Evolutionary conservation across 169 alveolate genomes (phyloP).

Genomic region (Perkinsus chesapeaki): DNA sequence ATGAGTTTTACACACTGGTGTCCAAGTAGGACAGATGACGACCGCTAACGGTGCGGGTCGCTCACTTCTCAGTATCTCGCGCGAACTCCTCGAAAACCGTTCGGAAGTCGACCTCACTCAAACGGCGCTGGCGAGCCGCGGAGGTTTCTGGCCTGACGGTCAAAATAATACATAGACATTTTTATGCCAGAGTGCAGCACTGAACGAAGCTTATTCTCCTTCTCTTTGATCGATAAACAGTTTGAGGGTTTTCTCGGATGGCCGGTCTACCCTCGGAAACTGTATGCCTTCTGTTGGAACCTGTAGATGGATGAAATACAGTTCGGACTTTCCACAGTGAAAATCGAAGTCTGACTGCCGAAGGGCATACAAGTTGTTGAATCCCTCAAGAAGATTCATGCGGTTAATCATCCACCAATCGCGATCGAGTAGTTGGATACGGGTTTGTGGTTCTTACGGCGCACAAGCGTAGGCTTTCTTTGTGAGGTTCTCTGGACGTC

Average conservation of each 20-base stretch:
- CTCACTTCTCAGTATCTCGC: not conserved
- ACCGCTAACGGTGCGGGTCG: not conserved
- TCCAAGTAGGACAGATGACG: too few relatives aligned
- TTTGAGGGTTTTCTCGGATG: not conserved
- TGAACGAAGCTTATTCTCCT: not conserved
- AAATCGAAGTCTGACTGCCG: too few relatives aligned
- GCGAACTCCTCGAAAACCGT: not conserved
- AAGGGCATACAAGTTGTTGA: not conserved
- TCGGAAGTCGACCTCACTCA: not conserved
- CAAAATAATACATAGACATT: not conserved
- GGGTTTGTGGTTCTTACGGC: not conserved
- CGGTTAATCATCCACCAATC: not conserved
- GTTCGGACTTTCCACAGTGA: too few relatives aligned
- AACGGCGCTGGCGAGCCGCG: not conserved
- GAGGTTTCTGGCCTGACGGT: not conserved
- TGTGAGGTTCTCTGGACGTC: not conserved
- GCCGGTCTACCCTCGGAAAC: not conserved
- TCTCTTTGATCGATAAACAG: not conserved
- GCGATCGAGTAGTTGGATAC: not conserved
- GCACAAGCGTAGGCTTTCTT: not conserved
- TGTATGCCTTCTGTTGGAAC: not conserved
- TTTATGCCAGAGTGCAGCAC: not conserved
- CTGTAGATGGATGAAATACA: not conserved
- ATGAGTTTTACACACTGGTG: too few relatives aligned
- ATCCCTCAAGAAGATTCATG: not conserved